Evolutionary conservation across 2,329 filamentous ascomycete genomes (phyloP), one percentile per base, ranked within the genome.

Genomic region (Sordariomycetes sp.): DNA sequence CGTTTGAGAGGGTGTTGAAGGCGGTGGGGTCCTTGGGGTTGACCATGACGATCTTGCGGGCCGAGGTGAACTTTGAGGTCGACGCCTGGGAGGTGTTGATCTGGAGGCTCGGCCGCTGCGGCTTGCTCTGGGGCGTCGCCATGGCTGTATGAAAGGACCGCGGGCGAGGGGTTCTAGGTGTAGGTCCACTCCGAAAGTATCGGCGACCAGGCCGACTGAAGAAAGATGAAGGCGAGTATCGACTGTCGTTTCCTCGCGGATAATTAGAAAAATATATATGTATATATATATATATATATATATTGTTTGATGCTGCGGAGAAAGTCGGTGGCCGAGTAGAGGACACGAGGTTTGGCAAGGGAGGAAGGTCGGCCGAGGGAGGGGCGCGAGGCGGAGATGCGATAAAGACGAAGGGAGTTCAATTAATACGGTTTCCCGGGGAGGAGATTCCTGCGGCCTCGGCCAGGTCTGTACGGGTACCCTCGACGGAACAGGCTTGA

Each of bases 1-100:
- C 78, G 68, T 85, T 85, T 57, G 81, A 83, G 45, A 85, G 74
- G 2, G 82, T 85, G 68, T 85, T 85, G 70, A 84, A 84, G 24
- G 80, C 73, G 1, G 82, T 85, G 3, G 81, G 80, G 35, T 82
- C 83, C 59, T 74, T 77, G 34, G 79, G 77, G 62, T 84, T 76
- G 45, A 79, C 68, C 55, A 74, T 71, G 24, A 73, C 68, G 51
- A 78, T 65, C 5, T 70, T 72, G 60, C 73, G 74, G 32, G 73
- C 70, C n/a, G 55, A 51, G 15, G 56, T 50, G 24, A 57, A 66
- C 57, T 69, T 73, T 57, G 69, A 65, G 48, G 63, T 64, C 3
- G 73, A 65, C 36, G 67, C 68, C 58, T 68, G 65, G 34, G 72
- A 66, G 25, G 76, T 70, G 63, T 77, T 78, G 63, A 75, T 81